Base-by-base conservation (phyloP, 78 protist genomes). In the Planoprotostelium fungivorum region DNA sequence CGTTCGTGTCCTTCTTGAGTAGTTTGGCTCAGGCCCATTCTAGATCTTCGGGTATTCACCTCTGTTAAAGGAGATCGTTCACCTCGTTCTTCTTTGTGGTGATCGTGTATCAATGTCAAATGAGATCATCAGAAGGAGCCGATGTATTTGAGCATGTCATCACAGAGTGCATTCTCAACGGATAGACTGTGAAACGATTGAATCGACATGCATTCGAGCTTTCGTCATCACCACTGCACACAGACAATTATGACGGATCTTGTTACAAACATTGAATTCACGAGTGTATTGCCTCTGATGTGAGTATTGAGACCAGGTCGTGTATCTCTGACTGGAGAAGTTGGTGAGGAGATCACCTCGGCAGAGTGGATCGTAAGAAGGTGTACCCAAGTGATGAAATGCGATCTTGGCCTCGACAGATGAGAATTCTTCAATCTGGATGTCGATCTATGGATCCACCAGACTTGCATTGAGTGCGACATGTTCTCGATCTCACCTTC, bases 1-100 rank as follows among this genome's bases (percentile, higher is more conserved):
- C 94, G 29, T 92, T 88, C 88, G 86, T 29, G 29, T 88, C 92
- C 34, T 92, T 92, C 84, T 34, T 88, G 36, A 29, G 88, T 34
- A 84, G 89, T 63, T 0, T 92, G 36, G 38, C 85, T 36, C 51
- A 9, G 83, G 86, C 91, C 73, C 73, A 51, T 51, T 51, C 73
- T 16, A 51, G 16, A 51, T 51, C 73, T 16, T 25, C 73, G 16
- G 73, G 73, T 25, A 51, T 51, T 16, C 73, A 51, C 16, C 16
- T 51, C 73, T 51, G 73, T 16, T 16, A 51, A 51, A 16, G 5
- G 73, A 51, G 16, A 5, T 25, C 5, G 73, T 51, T 5, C 16
- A 25, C 73, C 31, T 51, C 16, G 73, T 51, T 51, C 5, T 51
- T 25, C 31, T 25, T 5, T 51, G 73, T 51, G 73, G 5, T 51